A percentile compares a stretch with the other conserved stretches of the same genome.
phyloP scores from a whole-genome alignment of 371 early-diverging fungal genomes.

The Mortierella sp. region DNA sequence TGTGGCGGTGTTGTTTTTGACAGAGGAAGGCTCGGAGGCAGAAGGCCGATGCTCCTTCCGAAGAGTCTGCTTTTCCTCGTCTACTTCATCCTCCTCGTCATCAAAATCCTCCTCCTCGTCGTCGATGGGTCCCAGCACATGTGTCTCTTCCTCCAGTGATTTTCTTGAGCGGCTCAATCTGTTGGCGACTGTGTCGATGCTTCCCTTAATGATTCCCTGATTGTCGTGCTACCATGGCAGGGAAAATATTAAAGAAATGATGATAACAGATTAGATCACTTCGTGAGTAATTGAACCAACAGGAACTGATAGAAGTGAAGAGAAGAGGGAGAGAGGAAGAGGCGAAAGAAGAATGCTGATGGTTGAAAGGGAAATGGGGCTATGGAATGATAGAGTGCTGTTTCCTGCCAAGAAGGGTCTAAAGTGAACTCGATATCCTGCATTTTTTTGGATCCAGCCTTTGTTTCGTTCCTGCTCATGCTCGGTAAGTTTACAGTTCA shows the following conservation, averaged over 20 bases:
- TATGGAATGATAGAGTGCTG: neutral
- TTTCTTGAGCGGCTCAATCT: neutral
- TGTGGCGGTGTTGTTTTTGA: neutral
- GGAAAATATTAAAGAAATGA: too few species aligned
- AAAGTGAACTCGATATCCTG: too few species aligned
- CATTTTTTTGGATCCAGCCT: neutral
- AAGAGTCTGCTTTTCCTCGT: conserved; percentile 39
- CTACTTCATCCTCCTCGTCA: conserved; percentile 19
- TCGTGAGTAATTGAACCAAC: neutral
- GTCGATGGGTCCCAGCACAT: conserved; percentile 2
- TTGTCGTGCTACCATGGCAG: neutral
- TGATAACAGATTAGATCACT: conserved; percentile 1
- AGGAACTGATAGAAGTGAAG: neutral
- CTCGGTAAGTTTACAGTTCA: conserved; percentile 11
- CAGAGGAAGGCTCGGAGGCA: neutral
- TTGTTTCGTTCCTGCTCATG: neutral
- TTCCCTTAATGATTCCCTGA: neutral
- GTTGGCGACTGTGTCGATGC: neutral
- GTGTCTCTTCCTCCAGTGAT: conserved; percentile 3
- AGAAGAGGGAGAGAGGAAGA: neutral
- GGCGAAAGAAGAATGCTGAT: neutral
- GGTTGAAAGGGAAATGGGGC: neutral
- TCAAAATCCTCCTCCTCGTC: conserved; percentile 12
- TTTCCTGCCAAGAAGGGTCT: neutral
- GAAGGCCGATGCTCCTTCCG: conserved; percentile 19